Evolutionary conservation across 1,139 yeast genomes (phyloP), one percentile per base, ranked within the genome.

Genomic region (Pichia sp.): DNA sequence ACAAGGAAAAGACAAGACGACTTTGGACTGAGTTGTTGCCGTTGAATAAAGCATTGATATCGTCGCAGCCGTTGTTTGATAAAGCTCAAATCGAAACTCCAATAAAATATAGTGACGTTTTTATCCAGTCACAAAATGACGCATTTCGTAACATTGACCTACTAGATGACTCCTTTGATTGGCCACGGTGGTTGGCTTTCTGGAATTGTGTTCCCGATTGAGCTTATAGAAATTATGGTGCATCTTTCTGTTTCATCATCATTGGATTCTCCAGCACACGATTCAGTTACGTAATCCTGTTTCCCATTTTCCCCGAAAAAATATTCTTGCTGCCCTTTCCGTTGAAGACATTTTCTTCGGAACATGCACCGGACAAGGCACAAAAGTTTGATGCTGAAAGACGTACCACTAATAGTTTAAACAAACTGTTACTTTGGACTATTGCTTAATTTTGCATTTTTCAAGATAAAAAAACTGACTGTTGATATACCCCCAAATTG

Each of bases 61-160:
- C 37, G 2, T 3, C n/a, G n/a, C 34, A 42, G 16, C n/a, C 34
- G 7, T 19, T 28, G 12, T 4, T 13, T 16, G 21, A 18, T 12
- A 5, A 4, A 10, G 3, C 23, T 12, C 7, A 9, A 12, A 5
- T n/a, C 19, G 30, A 67, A 68, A 2, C 70, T 70, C 41, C 62
- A 1, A 40, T 46, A 3, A 49, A 50, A 25, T 52, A 68, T 34
- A 68, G 69, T 9, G 65, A 65, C 18, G 63, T 83, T 18, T 62
- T 71, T 36, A 73, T 86, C 1, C 83, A 85, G 0, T 52, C 57
- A 10, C 79, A 76, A 0, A 70, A 76, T 69, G 89, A 83, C 57
- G 68, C 80, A 3, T 71, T 75, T 72, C 69, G 71, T 22, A 76
- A 79, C 56, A 80, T 83, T 23, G 60, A 68, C 16, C 68, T 82